These are phyloP conservation scores for Magnusiomyces ingens DNA, from an alignment of 1,139 yeast species.

Conservation along the genomic window DNA sequence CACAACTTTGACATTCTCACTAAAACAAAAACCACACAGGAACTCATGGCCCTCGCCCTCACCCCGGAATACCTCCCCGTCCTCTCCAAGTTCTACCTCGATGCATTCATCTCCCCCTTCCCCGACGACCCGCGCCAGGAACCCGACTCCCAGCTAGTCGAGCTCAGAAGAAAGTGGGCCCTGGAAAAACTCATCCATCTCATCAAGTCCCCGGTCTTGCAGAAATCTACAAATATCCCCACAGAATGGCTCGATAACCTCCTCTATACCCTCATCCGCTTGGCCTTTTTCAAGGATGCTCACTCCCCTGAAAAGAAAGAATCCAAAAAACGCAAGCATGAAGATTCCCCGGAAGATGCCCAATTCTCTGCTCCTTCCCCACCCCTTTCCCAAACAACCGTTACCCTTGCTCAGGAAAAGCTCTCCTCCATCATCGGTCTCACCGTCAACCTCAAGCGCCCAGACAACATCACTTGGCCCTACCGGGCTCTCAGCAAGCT, in stretches of 20 bases:
- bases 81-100: conserved; percentile 33
- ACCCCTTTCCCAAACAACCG: conserved; percentile 18
- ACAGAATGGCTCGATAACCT: conserved; percentile 43
- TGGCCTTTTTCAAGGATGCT: conserved; percentile 46
- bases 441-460: conserved; percentile 39
- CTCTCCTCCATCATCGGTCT: conserved; percentile 51
- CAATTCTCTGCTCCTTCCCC: conserved; percentile 9
- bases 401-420: conserved; percentile 40
- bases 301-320: conserved; percentile 15
- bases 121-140: conserved; percentile 26
- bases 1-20: conserved; percentile 74
- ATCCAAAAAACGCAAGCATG: conserved; percentile 15
- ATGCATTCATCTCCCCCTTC: conserved; percentile 26
- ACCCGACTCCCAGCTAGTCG: conserved; percentile 23
- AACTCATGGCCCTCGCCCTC: conserved; percentile 35
- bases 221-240: conserved; percentile 15
- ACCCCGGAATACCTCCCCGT: conserved; percentile 27
- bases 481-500: conserved; percentile 26
- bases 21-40: conserved; percentile 60
- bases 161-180: conserved; percentile 54
- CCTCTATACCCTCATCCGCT: conserved; percentile 45
- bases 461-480: conserved; percentile 56
- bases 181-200: conserved; percentile 60
- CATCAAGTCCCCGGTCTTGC: conserved; percentile 28
- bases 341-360: conserved; percentile 11